Base-by-base conservation (phyloP, 2,329 filamentous ascomycete genomes). In the Colletotrichum sp. region DNA sequence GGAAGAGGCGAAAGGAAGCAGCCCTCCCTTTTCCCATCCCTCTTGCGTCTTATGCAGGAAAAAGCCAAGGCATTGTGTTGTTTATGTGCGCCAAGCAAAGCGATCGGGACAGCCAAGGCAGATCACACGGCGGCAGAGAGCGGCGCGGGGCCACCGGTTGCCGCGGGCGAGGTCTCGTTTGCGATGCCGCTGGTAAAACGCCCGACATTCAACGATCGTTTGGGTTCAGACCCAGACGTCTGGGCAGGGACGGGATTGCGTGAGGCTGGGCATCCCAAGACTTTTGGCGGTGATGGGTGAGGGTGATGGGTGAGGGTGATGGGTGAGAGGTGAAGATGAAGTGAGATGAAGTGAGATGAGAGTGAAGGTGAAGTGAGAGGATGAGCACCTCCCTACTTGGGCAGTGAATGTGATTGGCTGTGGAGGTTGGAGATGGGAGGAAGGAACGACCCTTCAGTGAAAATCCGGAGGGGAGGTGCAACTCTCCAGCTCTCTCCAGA, bases 101-200 rank as follows among this genome's bases (percentile, higher is more conserved):
- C 70, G 70, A 73, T 76, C 70, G 70, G 70, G 55, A 25, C 74
- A 71, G 70, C 74, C 74, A 76, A 76, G 74, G 70, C 36, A 73
- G 74, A 76, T 73, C 59, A 75, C 44, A 75, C 73, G 61, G 28
- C 63, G 73, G 73, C 69, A 75, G 73, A 39, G 22, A 15, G 39
- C 32, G 61, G 61, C 32, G 34, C 27, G 61, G 61, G 61, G 32
- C 61, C 28, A 64, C 39, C 39, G 36, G 63, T 66, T 66, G 63
- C 63, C 39, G 39, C 32, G 13, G 61, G 34, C 61, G 32, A 44
- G 30, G n/a, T 32, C 11, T 52, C n/a, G 32, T 64, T 64, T 60
- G 27, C 60, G 60, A 64, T 39, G 60, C 8, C 36, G 32, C 36
- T 52, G 63, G 63, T 66, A 39, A 66, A 52, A 66, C 63, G 30